These are phyloP conservation scores for Ophiostoma sp. DNA, from an alignment of 2,329 filamentous ascomycete genomes.

Conservation along the genomic window DNA sequence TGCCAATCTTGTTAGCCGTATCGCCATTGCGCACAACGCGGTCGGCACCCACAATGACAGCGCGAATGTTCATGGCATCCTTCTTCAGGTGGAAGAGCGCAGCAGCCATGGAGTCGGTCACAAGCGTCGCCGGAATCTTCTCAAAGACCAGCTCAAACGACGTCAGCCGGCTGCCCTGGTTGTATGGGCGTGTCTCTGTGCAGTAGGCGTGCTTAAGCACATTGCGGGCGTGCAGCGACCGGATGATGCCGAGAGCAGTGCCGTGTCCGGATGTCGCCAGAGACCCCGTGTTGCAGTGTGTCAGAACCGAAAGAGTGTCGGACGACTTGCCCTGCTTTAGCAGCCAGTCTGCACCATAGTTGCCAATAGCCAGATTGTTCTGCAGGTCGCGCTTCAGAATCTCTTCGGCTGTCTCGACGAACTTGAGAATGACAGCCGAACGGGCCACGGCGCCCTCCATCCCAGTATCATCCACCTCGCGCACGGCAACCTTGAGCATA, in stretches of 20 bases:
- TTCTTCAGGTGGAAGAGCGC: slow-evolving; percentile 67
- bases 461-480: slow-evolving; percentile 42
- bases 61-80: slow-evolving; percentile 63
- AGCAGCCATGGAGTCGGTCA: slow-evolving; percentile 95
- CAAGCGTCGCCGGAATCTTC: slow-evolving; percentile 79
- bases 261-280: slow-evolving; percentile 97
- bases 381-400: slow-evolving; percentile 83
- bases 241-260: slow-evolving; percentile 89
- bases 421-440: slow-evolving; percentile 35
- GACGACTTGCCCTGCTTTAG: slow-evolving; percentile 48
- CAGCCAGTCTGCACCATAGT: slow-evolving; percentile 79
- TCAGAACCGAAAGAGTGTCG: slow-evolving; percentile 70
- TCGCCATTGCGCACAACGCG: slow-evolving; percentile 94
- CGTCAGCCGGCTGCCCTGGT: slow-evolving; percentile 91
- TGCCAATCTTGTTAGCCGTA: slow-evolving; percentile 98
- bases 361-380: slow-evolving; percentile 82
- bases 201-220: slow-evolving; percentile 82
- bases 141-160: slow-evolving; percentile 97
- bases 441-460: slow-evolving; percentile 31
- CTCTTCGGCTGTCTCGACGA: slow-evolving; percentile 73
- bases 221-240: slow-evolving; percentile 63
- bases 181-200: slow-evolving; percentile 95
- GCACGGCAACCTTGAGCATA: slow-evolving; percentile 65
- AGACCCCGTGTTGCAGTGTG: slow-evolving; percentile 97
- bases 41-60: slow-evolving; percentile 91